Evolutionary conservation across 768 basidiomycete genomes (phyloP).

Genomic region (Boletus subcaerulescens): DNA sequence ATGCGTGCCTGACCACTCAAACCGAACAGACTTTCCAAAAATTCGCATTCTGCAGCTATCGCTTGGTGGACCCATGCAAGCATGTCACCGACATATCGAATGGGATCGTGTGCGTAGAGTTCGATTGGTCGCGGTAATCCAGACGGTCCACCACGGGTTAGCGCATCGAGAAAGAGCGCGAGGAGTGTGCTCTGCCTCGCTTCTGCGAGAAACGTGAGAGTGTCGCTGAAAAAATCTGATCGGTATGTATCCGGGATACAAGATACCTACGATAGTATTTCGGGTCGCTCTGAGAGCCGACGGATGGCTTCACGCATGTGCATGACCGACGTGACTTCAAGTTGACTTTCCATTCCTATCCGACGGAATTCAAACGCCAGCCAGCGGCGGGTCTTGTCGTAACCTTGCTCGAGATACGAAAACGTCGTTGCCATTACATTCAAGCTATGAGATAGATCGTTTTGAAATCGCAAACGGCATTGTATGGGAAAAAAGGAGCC

Average conservation of each 20-base stretch:
- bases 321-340: conserved; percentile 66
- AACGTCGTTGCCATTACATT: conserved; percentile 89
- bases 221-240: conserved; percentile 51
- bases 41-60: conserved; percentile 93
- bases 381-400: conserved; percentile 86
- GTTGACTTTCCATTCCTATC: conserved; percentile 67
- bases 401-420: conserved; percentile 81
- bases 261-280: conserved; percentile 49
- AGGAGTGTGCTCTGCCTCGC: conserved; percentile 81
- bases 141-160: conserved; percentile 84
- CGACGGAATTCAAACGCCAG: conserved; percentile 81
- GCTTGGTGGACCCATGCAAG: conserved; percentile 97
- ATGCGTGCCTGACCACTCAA: conserved; percentile 52
- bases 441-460: conserved; percentile 43
- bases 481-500: conserved; percentile 9
- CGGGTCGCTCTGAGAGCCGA: conserved; percentile 73
- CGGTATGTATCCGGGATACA: background rate
- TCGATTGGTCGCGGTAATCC: conserved; percentile 92
- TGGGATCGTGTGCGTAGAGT: conserved; percentile 95
- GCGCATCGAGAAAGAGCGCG: conserved; percentile 75
- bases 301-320: conserved; percentile 70
- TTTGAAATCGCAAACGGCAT: too few relatives aligned
- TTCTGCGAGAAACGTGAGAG: conserved; percentile 70
- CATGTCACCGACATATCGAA: conserved; percentile 97
- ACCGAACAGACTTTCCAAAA: conserved; percentile 84